Conservation (phyloP, 257 asterid genomes). For the Ocimum tenuiflorum region DNA sequence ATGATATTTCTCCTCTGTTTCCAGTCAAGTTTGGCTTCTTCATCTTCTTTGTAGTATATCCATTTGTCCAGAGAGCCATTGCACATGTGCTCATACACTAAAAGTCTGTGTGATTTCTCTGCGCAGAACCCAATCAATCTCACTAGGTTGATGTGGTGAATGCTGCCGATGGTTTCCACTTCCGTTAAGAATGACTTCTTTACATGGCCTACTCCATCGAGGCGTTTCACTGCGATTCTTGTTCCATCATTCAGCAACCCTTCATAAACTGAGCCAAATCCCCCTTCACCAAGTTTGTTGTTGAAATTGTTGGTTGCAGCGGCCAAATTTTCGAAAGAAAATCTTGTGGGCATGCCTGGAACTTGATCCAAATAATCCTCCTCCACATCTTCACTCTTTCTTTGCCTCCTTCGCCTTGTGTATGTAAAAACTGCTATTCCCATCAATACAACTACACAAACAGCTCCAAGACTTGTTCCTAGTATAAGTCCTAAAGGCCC, state of each 20-base stretch:
- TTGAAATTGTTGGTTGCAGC: constrained; percentile 19
- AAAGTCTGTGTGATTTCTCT: constrained; percentile 27
- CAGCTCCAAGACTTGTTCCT: constrained; percentile 8
- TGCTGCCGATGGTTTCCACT: constrained; percentile 25
- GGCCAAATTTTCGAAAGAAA: constrained; percentile 18
- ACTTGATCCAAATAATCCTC: constrained; percentile 24
- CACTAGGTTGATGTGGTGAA: constrained; percentile 31
- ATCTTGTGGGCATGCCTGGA: constrained; percentile 32
- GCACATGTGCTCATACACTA: constrained; percentile 27
- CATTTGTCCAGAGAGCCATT: constrained; percentile 29
- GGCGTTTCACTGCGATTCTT: constrained; percentile 21
- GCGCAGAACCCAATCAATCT: too few relatives aligned
- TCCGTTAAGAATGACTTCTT: constrained; percentile 29
- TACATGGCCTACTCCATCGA: constrained; percentile 20
- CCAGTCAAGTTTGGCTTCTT: constrained; percentile 12
- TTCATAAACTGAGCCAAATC: constrained; percentile 28
- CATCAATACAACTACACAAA: background rate
- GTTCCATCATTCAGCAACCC: constrained; percentile 22
- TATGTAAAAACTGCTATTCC: background rate
- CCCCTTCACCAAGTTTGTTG: constrained; percentile 27
- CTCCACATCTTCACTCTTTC: constrained; percentile 19
- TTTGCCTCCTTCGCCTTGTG: background rate
- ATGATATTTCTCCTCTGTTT: constrained; percentile 13
- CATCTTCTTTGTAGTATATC: constrained; percentile 12
- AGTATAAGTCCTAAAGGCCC: constrained; percentile 8